Conservation (phyloP, 495 filamentous ascomycete species). For the Penicillium alfredii region DNA sequence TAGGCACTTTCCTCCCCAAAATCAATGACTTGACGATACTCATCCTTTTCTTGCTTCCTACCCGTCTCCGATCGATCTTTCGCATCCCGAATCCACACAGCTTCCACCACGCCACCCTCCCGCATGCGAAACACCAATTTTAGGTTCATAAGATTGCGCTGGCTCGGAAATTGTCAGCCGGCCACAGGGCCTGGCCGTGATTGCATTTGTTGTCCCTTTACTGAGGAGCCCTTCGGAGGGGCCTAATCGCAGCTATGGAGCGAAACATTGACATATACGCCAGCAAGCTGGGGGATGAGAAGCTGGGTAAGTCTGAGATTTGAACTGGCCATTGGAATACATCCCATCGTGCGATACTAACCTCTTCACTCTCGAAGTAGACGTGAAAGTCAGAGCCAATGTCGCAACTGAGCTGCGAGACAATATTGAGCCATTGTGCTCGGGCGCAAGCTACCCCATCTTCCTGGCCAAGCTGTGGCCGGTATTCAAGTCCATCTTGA, state of each 20-base stretch:
- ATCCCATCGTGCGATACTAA: neutral
- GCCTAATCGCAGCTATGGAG: conserved; percentile 36
- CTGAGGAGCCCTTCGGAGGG: conserved; percentile 23
- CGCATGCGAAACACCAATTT: conserved; percentile 42
- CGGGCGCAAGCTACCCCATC: conserved; percentile 56
- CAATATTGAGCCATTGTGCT: conserved; percentile 68
- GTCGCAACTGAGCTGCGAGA: conserved; percentile 77
- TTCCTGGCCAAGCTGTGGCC: conserved; percentile 87
- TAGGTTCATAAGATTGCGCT: conserved; percentile 23
- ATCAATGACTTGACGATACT: conserved; percentile 36
- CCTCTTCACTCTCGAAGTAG: conserved; percentile 35
- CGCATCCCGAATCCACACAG: conserved; percentile 47
- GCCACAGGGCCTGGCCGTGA: conserved; percentile 40
- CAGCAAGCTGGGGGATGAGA: conserved; percentile 53
- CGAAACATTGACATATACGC: conserved; percentile 55
- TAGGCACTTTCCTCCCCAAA: conserved; percentile 58
- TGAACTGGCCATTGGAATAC: neutral
- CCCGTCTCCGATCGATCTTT: conserved; percentile 27
- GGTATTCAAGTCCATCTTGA: conserved; percentile 77
- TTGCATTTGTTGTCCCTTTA: conserved; percentile 16
- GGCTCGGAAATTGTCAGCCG: conserved; percentile 30
- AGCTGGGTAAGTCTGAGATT: conserved; percentile 45
- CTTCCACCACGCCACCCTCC: conserved; percentile 39
- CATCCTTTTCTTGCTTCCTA: conserved; percentile 9
- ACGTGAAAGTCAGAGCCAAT: conserved; percentile 68